Percentiles rank a stretch among this genome's conserved stretches.
phyloP scores from a whole-genome alignment of 2,329 filamentous ascomycete species.

The Thermomyces lanuginosus region DNA sequence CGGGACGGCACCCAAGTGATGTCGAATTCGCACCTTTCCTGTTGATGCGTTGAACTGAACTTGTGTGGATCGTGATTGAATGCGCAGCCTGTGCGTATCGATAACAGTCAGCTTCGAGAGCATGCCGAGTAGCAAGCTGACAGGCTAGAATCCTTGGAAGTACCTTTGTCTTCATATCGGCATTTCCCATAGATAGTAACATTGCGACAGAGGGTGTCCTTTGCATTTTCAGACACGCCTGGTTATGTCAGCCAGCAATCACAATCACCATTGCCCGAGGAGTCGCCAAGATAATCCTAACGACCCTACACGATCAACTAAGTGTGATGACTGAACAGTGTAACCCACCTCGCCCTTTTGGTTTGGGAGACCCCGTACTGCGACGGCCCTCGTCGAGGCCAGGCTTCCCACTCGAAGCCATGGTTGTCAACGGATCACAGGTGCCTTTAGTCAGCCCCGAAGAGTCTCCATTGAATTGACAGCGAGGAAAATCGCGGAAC shows the following conservation, averaged over 20 bases:
- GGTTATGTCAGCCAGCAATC: slow-evolving; percentile 3
- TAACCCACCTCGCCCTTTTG: slow-evolving; percentile 32
- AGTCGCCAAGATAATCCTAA: background rate
- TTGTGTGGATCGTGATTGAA: slow-evolving; percentile 75
- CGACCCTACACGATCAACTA: background rate
- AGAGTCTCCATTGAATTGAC: slow-evolving; percentile 25
- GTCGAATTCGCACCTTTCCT: slow-evolving; percentile 21
- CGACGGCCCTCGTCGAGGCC: slow-evolving; percentile 31
- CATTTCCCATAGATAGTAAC: slow-evolving; percentile 87
- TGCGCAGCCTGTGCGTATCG: slow-evolving; percentile 54
- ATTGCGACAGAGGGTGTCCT: slow-evolving; percentile 83
- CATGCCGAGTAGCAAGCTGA: too few species aligned
- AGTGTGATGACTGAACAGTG: background rate
- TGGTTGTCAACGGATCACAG: slow-evolving; percentile 17
- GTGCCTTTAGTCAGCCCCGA: slow-evolving; percentile 21
- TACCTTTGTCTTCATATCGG: slow-evolving; percentile 73
- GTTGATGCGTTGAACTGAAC: slow-evolving; percentile 27
- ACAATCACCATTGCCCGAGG: background rate
- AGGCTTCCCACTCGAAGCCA: slow-evolving; percentile 30
- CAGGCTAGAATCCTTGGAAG: slow-evolving; percentile 4
- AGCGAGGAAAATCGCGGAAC: slow-evolving; percentile 14
- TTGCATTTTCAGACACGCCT: slow-evolving; percentile 46
- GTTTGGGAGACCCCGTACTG: slow-evolving; percentile 30
- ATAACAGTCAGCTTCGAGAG: too few species aligned
- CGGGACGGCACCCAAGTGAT: slow-evolving; percentile 1